Evolutionary conservation across 1,139 yeast genomes (phyloP), one percentile per base, ranked within the genome.

Genomic region (Blastobotrys serpentis): DNA sequence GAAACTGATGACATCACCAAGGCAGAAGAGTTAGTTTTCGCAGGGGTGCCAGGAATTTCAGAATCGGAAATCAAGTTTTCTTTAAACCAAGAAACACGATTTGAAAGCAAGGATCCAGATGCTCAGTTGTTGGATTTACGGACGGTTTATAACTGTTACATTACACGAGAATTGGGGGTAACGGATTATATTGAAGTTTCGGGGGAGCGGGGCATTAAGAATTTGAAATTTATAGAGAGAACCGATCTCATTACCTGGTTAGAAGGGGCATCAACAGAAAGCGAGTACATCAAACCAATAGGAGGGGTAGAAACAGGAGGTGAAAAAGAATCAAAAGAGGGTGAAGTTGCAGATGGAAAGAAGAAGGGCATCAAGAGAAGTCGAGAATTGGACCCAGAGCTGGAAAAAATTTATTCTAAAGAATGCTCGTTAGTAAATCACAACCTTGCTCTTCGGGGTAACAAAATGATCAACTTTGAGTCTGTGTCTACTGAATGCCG

Each of bases 201-300:
- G 58, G 82, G 81, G 55, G 78, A 77, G 47, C 71, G 77, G 45
- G 77, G 79, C 2, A 75, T 90, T 36, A 74, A 80, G 2, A 87
- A 87, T 56, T 79, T 94, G 65, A 82, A 88, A 53, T 90, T 92
- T 63, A 71, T 87, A 65, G 95, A 88, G 57, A 83, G 95, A 67
- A 83, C 90, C 2, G 96, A 90, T 62, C 75, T 92, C 55, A 75
- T 83, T 46, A 78, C 88, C 17, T 89, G 94, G 90, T 74, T 90
- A 51, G 77, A 77, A 53, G 96, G 95, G 2, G 75, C 80, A 25
- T 30, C 54, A 25, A 50, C 53, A 17, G 60, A 55, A 44, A 56
- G 66, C 46, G 68, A 66, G 44, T 63, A 61, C 51, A 60, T 65
- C 44, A 52, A 29, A 30, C 48, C 32, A 30, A 56, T 42, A 34